Evolutionary conservation across 176 grass and related monocot genomes (phyloP).

Genomic region (Avena insularis): DNA sequence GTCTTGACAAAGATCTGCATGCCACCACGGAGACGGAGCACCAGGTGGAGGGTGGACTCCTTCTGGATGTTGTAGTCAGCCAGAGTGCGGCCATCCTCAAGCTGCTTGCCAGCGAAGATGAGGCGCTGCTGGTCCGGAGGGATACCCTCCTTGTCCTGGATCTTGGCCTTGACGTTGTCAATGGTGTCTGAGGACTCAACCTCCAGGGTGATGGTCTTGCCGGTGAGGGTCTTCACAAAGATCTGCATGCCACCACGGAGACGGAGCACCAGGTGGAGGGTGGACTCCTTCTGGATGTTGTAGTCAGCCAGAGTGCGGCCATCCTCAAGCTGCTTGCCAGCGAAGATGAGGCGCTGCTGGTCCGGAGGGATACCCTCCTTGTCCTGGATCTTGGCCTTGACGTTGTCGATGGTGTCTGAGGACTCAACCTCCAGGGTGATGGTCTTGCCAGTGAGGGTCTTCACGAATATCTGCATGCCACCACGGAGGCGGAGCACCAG

Average conservation of each 20-base stretch:
- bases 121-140: conserved; percentile 63
- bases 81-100: conserved; percentile 47
- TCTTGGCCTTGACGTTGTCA: conserved; percentile 58
- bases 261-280: conserved; percentile 70
- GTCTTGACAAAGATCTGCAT: conserved; percentile 95
- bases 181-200: neutral
- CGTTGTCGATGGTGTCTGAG: conserved; percentile 78
- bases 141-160: conserved; percentile 84
- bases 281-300: conserved; percentile 92
- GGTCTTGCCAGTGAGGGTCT: conserved; percentile 94
- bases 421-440: conserved; percentile 93
- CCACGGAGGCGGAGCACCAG: conserved; percentile 64
- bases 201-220: conserved; percentile 6
- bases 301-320: conserved; percentile 82
- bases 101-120: conserved; percentile 60
- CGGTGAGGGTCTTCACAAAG: conserved; percentile 14
- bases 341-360: conserved; percentile 82
- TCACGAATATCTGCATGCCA: conserved; percentile 82
- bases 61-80: conserved; percentile 68
- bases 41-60: conserved; percentile 62
- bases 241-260: conserved; percentile 72
- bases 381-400: conserved; percentile 87
- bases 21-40: conserved; percentile 43
- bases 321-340: conserved; percentile 81
- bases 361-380: conserved; percentile 83